These are phyloP conservation scores for Neltuma alba DNA, from an alignment of 306 rosid genomes.

Conservation along the genomic window DNA sequence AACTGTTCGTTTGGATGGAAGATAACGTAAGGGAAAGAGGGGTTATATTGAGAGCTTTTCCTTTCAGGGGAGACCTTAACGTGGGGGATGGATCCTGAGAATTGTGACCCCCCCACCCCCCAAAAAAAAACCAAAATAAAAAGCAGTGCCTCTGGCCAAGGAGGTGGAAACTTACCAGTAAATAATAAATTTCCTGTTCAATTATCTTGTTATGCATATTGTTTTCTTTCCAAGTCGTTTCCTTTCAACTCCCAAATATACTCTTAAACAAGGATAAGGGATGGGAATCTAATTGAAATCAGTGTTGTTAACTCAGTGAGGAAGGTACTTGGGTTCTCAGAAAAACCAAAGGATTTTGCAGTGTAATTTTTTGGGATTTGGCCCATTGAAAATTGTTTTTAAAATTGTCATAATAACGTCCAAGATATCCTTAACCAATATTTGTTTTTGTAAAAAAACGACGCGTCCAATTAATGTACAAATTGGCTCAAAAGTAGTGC, in stretches of 20 bases:
- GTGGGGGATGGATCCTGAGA: background rate
- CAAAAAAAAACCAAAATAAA: background rate
- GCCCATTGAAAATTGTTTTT: no score
- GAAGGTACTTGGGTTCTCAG: background rate
- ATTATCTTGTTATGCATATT: background rate
- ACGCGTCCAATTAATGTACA: background rate
- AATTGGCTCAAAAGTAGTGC: background rate
- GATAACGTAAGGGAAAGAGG: background rate
- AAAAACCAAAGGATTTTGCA: background rate
- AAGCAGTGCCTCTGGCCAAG: background rate
- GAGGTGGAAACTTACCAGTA: background rate
- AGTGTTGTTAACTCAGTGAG: background rate
- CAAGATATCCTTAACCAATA: background rate
- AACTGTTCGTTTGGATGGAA: background rate
- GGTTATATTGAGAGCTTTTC: background rate
- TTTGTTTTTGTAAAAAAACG: background rate
- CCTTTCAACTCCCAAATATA: background rate
- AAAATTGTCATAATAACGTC: background rate
- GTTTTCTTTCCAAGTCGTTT: background rate
- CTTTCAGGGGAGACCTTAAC: background rate
- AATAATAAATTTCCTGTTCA: background rate
- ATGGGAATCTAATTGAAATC: background rate
- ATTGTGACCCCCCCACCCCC: background rate
- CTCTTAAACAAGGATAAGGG: background rate
- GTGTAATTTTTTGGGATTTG: no score